Base-by-base conservation (phyloP, 2,329 filamentous ascomycete genomes). In the Chrysoporthe cubensis region DNA sequence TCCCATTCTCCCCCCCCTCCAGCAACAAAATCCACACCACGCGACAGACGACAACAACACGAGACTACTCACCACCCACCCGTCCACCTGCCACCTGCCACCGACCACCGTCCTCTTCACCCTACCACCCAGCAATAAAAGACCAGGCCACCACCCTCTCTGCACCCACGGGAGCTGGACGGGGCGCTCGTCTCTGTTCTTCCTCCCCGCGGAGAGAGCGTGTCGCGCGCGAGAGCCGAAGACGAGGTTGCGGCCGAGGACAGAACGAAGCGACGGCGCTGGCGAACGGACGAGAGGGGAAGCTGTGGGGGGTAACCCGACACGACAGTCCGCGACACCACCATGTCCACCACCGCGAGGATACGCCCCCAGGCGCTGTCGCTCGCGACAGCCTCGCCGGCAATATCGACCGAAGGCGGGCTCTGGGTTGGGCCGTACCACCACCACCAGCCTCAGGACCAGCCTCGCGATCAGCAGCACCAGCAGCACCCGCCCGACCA, bases 341-440 rank as follows among this genome's bases (percentile, higher is more conserved):
- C 21, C 3, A 64, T 64, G 62, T 52, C 62, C 14, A 14, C 62
- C 6, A 26, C 46, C 40, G 62, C 34, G 8, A 64, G 48, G n/a
- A 64, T 56, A 42, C 62, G 62, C 1, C 37, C 48, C 8, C 62
- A 43, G 5, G 62, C 44, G 14, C 48, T 56, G 11, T 26, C 50
- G 46, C 48, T 64, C 42, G 43, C 62, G 14, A 54, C 50, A 7
- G 50, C 50, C 14, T 13, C 50, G 14, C 21, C 50, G 16, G 32
- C 32, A 16, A 21, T 42, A n/a, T 5, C 62, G 7, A 64, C 18
- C 14, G 48, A 64, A 43, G 62, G 62, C 13, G 62, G 62, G 16
- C 48, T 64, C n/a, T 64, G 62, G 62, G 21, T 64, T 18, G 34
- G 26, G 37, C 62, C 56, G 48, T 18, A 61, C 5, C 43, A 46